Evolutionary conservation across 257 asterid genomes (phyloP), one percentile per base, ranked within the genome.

Genomic region (Anisodus acutangulus): DNA sequence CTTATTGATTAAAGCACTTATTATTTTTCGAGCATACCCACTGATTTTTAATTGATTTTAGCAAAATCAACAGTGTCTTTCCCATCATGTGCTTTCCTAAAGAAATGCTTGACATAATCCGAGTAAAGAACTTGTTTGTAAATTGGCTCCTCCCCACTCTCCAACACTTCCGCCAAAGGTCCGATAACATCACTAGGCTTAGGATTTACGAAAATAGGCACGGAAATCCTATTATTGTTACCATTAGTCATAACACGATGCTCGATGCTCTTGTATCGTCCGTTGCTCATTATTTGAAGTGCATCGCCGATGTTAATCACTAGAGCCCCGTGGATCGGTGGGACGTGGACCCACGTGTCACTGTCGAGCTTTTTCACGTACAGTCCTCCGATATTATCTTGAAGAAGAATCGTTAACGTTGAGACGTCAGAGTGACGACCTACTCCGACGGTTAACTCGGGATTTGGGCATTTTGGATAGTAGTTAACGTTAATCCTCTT

Each of bases 401-500:
- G 91, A 4, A 88, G 86, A 12, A 86, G 91, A 6, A 88, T n/a
- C 2, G 89, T 88, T 8, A 88, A 12, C 2, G 86, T 82, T 2
- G 89, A 84, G 26, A 86, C 83, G 15, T 88, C 91, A 8, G 91
- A 86, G 57, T 88, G 91, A 4, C 89, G 88, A 4, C 91, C 89
- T 0, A 84, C 89, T 0, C 91, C 89, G 6, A 86, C 74, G 0
- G 88, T 80, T 15, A 88, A 87, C 16, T 86, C 89, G 0, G 91
- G 89, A 37, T 88, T 85, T 2, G 91, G 91, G 22, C 91, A 88
- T 54, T 78, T 85, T 10, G 89, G 89, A 35, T 88, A 88, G 55
- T 86, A 88, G 9, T 86, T 86, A 0, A 88, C 26, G 72, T 86
- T 85, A 19, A 88, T 85, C 43, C 89, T 31, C 47, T 80, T 85